phyloP scores from a whole-genome alignment of 345 rosid genomes.

The Moricandia arvensis region DNA sequence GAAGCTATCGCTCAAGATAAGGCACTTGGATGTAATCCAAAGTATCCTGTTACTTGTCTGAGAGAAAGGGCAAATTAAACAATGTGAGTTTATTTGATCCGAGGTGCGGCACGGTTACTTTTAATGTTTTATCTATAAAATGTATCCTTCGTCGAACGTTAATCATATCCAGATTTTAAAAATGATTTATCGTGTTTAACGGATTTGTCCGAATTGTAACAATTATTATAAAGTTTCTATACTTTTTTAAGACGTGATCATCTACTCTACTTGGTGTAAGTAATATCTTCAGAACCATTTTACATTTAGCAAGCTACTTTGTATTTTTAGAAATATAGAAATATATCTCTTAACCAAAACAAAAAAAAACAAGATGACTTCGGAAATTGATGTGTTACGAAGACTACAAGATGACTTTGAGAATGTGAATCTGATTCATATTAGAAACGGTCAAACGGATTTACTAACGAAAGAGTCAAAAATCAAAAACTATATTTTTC shows the following conservation, averaged over 20 bases:
- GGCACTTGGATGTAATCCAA: conserved; percentile 26
- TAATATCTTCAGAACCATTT: neutral
- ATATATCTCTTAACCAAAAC: too few relatives aligned
- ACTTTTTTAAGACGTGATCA: neutral
- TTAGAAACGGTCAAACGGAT: too few relatives aligned
- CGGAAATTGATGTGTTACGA: too few relatives aligned
- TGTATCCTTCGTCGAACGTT: neutral
- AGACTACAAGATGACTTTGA: too few relatives aligned
- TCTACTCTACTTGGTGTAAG: neutral
- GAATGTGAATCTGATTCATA: too few relatives aligned
- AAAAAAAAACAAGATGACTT: too few relatives aligned
- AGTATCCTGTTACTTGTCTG: neutral
- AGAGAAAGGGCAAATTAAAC: conserved; percentile 6
- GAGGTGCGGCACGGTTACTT: neutral
- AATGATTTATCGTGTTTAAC: neutral
- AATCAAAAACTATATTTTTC: too few relatives aligned
- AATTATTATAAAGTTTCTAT: neutral
- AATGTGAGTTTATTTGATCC: conserved; percentile 1
- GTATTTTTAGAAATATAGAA: neutral
- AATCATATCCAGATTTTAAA: neutral
- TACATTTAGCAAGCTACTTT: neutral
- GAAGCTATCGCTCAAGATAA: neutral
- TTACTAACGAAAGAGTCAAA: too few relatives aligned
- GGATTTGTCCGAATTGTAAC: neutral
- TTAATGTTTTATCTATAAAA: neutral